Base-by-base conservation (phyloP, 257 asterid species). In the Fraxinus pennsylvanica region DNA sequence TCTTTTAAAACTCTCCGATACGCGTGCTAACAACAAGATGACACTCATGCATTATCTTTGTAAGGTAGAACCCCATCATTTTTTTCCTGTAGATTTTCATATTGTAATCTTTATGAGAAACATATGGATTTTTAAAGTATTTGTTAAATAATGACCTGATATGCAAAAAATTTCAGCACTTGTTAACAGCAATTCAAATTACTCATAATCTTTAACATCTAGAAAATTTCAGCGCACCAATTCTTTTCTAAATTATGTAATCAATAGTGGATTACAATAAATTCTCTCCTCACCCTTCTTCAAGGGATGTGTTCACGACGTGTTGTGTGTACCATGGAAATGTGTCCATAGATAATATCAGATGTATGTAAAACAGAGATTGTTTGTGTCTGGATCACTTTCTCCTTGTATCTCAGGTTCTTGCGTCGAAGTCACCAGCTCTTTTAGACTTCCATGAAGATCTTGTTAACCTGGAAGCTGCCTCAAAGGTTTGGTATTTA, bases 31-130 rank as follows among this genome's bases (percentile, higher is more conserved):
- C 87, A 94, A 78, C 83, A 94, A 88, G 89, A 96, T 94, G 97
- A 96, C 99, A 14, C 98, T 96, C 68, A 92, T 96, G 99, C 98
- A 96, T 86, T 96, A 94, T 86, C 99, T 96, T 83, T 96, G 99
- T 84, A 91, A 94, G 99, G 99, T 96, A 88, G 79, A 77, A 54
- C 15, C 43, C 74, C 71, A 47, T 83, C 72, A 71, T 79, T 9
- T 69, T 36, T 17, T 57, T 1, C 19, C 71, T 4, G 15, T 66
- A 30, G 25, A 32, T 72, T 52, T 63, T 59, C 35, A 52, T 76
- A 50, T 80, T 47, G 57, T 47, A 47, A 57, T 35, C 30, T 57
- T 57, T 57, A 7, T 7, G 14, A 59, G 25, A 59, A 19, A 54
- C 27, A 0, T 3, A 47, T 47, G 57, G 57, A 47, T 47, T 47